Evolutionary conservation across 2,329 filamentous ascomycete genomes (phyloP).

Genomic region (Colletotrichum sp.): DNA sequence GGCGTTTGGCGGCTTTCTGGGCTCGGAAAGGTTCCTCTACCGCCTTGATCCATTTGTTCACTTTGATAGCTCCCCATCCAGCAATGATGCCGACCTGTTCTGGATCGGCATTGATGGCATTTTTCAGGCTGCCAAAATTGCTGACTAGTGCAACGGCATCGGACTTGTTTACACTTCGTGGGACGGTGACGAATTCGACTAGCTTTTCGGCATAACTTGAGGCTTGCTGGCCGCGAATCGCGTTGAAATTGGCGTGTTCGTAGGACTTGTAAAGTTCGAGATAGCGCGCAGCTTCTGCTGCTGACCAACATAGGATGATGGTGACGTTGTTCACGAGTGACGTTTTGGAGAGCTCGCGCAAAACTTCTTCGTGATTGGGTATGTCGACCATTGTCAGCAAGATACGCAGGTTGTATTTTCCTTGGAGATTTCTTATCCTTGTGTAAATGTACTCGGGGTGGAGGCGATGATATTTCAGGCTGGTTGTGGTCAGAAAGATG

Average conservation of each 20-base stretch:
- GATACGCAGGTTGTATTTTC: constrained; percentile 85
- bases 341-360: constrained; percentile 92
- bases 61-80: constrained; percentile 96
- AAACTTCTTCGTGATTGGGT: constrained; percentile 85
- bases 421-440: constrained; percentile 82
- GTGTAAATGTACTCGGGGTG: constrained; percentile 99
- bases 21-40: constrained; percentile 86
- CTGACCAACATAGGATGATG: constrained; percentile 91
- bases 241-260: constrained; percentile 80
- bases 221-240: constrained; percentile 85
- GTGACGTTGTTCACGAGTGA: constrained; percentile 93
- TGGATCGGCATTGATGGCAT: constrained; percentile 84
- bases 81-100: constrained; percentile 86
- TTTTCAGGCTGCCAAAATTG: constrained; percentile 87
- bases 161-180: constrained; percentile 89
- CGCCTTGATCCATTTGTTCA: constrained; percentile 81
- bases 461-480: constrained; percentile 94
- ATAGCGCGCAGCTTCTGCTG: constrained; percentile 91
- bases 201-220: constrained; percentile 85
- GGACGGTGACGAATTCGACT: constrained; percentile 91
- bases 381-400: constrained; percentile 94
- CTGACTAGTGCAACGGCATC: constrained; percentile 90
- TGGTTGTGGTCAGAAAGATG: constrained; percentile 23
- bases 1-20: constrained; percentile 67
- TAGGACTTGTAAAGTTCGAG: constrained; percentile 94